Conservation (phyloP, 2,329 filamentous ascomycete species). For the Xylariaceae sp. region DNA sequence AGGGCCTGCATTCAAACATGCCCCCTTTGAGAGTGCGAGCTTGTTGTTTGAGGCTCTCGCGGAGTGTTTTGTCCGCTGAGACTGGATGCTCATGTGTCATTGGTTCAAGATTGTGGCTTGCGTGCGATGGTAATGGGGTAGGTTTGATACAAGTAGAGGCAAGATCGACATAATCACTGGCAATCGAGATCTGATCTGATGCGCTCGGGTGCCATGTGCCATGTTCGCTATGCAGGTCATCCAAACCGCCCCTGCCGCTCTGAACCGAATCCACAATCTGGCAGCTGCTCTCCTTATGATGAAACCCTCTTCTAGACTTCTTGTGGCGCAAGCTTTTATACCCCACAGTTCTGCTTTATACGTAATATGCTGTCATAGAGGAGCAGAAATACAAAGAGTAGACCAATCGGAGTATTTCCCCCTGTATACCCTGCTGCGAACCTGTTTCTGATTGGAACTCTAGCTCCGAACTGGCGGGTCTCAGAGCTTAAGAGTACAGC, state of each 20-base stretch:
- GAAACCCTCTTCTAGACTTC: constrained; percentile 19
- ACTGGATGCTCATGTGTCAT: not conserved
- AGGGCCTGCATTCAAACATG: not conserved
- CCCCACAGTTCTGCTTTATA: not conserved
- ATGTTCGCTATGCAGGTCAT: not conserved
- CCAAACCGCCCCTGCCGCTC: too few relatives aligned
- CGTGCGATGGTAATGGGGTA: not conserved
- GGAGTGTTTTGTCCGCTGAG: constrained; percentile 16
- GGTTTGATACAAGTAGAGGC: not conserved
- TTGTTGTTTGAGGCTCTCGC: constrained; percentile 12
- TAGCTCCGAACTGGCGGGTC: too few relatives aligned
- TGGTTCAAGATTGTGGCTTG: not conserved
- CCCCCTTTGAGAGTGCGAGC: not conserved
- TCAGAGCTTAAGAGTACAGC: not conserved
- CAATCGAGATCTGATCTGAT: constrained; percentile 11
- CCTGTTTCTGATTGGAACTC: constrained; percentile 6
- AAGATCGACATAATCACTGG: constrained; percentile 11
- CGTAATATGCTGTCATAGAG: constrained; percentile 20
- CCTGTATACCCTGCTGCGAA: not conserved
- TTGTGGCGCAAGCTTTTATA: constrained; percentile 5
- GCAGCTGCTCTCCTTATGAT: too few relatives aligned
- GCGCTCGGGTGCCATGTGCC: not conserved
- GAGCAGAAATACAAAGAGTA: not conserved
- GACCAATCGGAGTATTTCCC: not conserved
- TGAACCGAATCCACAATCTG: too few relatives aligned